Evolutionary conservation across 805 yeast genomes (phyloP), one percentile per base, ranked within the genome.

Genomic region (Torulaspora franciscae): DNA sequence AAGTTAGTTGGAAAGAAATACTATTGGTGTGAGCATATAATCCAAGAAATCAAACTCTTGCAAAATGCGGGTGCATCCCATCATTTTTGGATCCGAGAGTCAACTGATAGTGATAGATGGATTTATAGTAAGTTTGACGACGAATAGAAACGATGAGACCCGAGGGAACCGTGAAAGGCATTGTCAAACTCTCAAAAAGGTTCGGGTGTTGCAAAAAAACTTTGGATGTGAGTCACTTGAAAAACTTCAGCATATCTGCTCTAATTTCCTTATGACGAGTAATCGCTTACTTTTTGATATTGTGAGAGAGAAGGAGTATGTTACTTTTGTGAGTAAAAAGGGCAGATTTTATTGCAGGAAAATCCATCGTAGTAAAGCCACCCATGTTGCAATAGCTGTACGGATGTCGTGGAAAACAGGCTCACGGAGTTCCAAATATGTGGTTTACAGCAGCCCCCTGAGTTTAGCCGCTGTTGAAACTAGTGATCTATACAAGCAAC

Each of bases 311-410:
- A 43, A 41, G 30, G 41, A 26, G n/a, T 34, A 37, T 7, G 45
- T 47, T n/a, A 35, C 36, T 6, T 47, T 47, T 30, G 42, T 41
- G 23, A 47, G 33, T 26, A 38, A 17, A 10, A 45, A 41, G 34
- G 46, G 43, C 17, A 37, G 45, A 19, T 47, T 36, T 29, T 47
- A 37, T 19, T 47, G 50, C 15, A 41, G 50, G 2, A 40, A 37
- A 15, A 42, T 37, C 10, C 43, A 44, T 25, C 37, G 24, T 3
- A 33, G 32, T 11, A 40, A 32, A 25, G 44, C 50, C 5, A 47
- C 48, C 2, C 50, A 47, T 32, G 35, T 43, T 28, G 50, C 50
- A 13, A 24, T 47, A 7, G 17, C 39, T 17, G 32, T 47, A 11
- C 37, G 33, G 22, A 23, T 41, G 29, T 27, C 40, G 8, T 22